Percentiles rank a stretch among this genome's conserved stretches.
Evolutionary conservation across 2,329 filamentous ascomycete species (phyloP).

Genomic region (Penicillium brevicompactum): DNA sequence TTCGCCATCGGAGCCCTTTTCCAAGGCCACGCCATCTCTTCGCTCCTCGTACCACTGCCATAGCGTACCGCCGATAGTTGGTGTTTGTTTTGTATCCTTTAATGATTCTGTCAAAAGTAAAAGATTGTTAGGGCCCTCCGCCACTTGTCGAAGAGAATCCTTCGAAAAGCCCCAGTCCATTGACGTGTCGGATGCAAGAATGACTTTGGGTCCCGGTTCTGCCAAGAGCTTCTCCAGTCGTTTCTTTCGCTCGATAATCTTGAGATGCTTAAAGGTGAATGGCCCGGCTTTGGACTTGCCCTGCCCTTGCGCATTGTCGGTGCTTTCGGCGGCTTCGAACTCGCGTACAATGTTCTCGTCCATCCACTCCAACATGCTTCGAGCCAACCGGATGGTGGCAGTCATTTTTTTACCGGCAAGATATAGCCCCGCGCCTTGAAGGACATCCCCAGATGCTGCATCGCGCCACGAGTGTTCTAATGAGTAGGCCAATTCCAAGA

Average conservation of each 20-base stretch:
- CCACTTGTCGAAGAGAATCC: slow-evolving; percentile 73
- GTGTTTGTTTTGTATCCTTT: slow-evolving; percentile 27
- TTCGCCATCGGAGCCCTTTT: slow-evolving; percentile 58
- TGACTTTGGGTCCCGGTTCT: slow-evolving; percentile 65
- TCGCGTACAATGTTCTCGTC: slow-evolving; percentile 92
- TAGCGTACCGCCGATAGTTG: slow-evolving; percentile 71
- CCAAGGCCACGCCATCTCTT: slow-evolving; percentile 63
- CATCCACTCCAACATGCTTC: slow-evolving; percentile 99
- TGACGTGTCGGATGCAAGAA: slow-evolving; percentile 86
- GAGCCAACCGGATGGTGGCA: slow-evolving; percentile 84
- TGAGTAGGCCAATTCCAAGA: slow-evolving; percentile 87
- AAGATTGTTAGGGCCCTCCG: slow-evolving; percentile 76
- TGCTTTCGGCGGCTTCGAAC: slow-evolving; percentile 68
- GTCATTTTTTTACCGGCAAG: slow-evolving; percentile 83
- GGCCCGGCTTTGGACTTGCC: slow-evolving; percentile 62
- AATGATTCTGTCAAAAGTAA: slow-evolving; percentile 80
- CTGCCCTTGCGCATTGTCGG: slow-evolving; percentile 42
- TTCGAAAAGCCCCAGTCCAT: slow-evolving; percentile 95
- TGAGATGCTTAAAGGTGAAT: slow-evolving; percentile 87
- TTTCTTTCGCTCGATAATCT: slow-evolving; percentile 77
- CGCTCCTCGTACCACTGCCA: slow-evolving; percentile 79
- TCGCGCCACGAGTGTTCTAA: slow-evolving; percentile 89
- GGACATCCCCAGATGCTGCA: slow-evolving; percentile 56
- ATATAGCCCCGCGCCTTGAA: slow-evolving; percentile 65
- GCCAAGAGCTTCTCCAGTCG: slow-evolving; percentile 72